These are phyloP conservation scores for Alopecurus myosuroides DNA, from an alignment of 176 grass and related monocot species.

Conservation along the genomic window DNA sequence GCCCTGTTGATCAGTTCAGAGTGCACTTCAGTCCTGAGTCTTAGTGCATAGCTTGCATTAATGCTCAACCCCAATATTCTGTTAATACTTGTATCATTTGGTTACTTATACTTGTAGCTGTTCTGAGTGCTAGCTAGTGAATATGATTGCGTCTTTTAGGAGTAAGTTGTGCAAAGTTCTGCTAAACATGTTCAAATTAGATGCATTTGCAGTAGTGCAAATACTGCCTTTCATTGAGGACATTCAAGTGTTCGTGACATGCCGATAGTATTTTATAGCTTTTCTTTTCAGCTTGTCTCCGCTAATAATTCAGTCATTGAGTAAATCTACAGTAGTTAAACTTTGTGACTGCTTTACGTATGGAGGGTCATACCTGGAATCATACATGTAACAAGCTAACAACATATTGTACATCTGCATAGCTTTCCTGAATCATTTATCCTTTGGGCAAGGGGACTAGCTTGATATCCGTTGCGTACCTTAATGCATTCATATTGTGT, in stretches of 20 bases:
- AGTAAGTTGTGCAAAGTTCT: background rate
- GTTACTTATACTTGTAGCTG: background rate
- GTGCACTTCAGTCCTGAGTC: background rate
- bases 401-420: background rate
- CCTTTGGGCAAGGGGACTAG: background rate
- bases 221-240: background rate
- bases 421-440: background rate
- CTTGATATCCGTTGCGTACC: background rate
- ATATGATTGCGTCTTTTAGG: background rate
- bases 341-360: background rate
- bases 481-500: background rate
- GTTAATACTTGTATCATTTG: background rate
- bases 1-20: background rate
- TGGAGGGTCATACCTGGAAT: background rate
- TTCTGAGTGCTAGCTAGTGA: background rate
- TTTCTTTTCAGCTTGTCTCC: background rate
- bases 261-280: background rate
- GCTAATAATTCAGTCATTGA: background rate
- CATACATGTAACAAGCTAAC: background rate
- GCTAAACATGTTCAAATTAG: background rate
- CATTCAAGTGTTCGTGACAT: background rate
- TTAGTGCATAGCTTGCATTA: background rate
- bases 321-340: background rate
- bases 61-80: background rate
- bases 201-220: background rate